These are phyloP conservation scores for Amanita molliuscula DNA, from an alignment of 768 basidiomycete species.

Conservation along the genomic window DNA sequence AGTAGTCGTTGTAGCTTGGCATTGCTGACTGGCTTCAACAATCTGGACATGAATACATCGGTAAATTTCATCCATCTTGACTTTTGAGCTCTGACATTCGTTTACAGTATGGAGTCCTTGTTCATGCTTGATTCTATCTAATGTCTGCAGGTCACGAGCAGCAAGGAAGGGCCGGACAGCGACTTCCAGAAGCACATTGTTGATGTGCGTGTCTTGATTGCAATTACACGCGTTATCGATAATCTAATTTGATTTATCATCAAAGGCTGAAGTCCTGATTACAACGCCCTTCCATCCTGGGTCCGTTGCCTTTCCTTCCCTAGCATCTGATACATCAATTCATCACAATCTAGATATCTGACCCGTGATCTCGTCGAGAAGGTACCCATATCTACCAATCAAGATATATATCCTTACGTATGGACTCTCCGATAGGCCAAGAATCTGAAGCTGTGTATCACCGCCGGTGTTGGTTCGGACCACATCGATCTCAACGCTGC, in stretches of 20 bases:
- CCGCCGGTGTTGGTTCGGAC: conserved; percentile 87
- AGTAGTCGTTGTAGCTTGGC: conserved; percentile 46
- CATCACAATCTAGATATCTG: conserved; percentile 38
- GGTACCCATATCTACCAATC: conserved; percentile 21
- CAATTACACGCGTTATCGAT: background rate
- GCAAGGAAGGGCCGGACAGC: conserved; percentile 76
- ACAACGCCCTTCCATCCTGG: conserved; percentile 85
- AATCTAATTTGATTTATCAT: conserved; percentile 1
- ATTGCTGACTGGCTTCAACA: conserved; percentile 58
- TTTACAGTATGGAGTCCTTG: background rate
- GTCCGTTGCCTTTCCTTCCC: conserved; percentile 11
- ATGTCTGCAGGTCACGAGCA: conserved; percentile 50
- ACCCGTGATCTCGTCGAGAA: conserved; percentile 64
- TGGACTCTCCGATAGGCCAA: conserved; percentile 42
- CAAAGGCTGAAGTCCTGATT: conserved; percentile 67
- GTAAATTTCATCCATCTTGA: conserved; percentile 24
- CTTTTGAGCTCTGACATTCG: conserved; percentile 4
- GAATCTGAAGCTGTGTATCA: conserved; percentile 84
- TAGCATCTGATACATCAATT: background rate
- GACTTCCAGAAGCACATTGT: conserved; percentile 77
- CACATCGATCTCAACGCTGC: conserved; percentile 87
- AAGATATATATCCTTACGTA: background rate
- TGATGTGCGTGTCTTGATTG: conserved; percentile 40
- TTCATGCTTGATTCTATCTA: background rate
- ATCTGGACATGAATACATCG: conserved; percentile 66